Evolutionary conservation across 257 asterid genomes (phyloP), one percentile per base, ranked within the genome.

Genomic region (Solanum chiquidenum): DNA sequence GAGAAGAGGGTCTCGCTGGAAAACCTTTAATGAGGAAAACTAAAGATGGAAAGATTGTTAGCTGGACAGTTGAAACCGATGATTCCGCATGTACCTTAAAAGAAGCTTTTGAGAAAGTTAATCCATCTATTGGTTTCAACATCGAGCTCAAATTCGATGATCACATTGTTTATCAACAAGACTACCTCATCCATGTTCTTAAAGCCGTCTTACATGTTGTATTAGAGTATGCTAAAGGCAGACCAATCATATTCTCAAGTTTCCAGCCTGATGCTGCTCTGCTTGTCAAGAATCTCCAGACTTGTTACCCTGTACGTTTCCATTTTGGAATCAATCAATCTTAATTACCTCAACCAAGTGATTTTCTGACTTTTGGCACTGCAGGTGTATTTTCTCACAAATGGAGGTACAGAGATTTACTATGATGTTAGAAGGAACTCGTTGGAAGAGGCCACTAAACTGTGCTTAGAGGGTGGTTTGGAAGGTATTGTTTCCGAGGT

Each of bases 221-320:
- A 4, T 85, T 66, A 21, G 94, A 93, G 33, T 92, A 93, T 76
- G 98, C 95, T 86, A 88, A 92, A 31, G 98, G 88, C 46, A 93
- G 99, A 86, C 97, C 98, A 0, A 23, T 97, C 31, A 49, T 96
- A 44, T 96, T 97, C 75, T 97, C 99, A 29, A 87, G 90, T 21
- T 97, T 97, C 91, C 99, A 96, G 16, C 99, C 99, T 0, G 99
- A 96, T 86, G 99, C 99, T 68, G 95, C 94, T 33, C 86, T 96
- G 16, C 91, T 94, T 1, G 90, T 93, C 44, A 90, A 90, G 90
- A 94, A 94, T 71, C 96, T 95, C 72, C 99, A 97, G 91, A 90
- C 46, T 87, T 84, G 75, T 35, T 94, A 93, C 87, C 99, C 99
- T 5, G 99, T 95, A 88, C 49, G 96, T 79, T 71, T 82, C 12